Evolutionary conservation across 225 moss, liverwort and hornwort species (phyloP), one percentile per base, ranked within the genome.

Genomic region (Marchantia paleacea): DNA sequence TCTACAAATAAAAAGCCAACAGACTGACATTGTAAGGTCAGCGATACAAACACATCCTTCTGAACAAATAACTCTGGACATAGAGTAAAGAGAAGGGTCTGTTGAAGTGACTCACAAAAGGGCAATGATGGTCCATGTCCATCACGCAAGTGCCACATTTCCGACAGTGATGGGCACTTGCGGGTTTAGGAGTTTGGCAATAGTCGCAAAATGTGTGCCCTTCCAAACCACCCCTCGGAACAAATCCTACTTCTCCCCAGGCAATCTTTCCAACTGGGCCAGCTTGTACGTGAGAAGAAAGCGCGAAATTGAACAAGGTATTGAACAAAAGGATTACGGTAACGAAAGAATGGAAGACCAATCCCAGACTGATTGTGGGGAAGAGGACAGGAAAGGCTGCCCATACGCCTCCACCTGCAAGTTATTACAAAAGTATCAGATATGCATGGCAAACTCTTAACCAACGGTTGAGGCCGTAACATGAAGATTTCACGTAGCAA

Each of bases 41-140:
- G 55, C n/a, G n/a, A n/a, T 55, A 55, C 20, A 58, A 16, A 12
- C 13, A 58, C 13, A 20, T 20, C 7, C 22, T 30, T 29, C 66
- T 24, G 53, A 8, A n/a, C 58, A 60, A 55, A 57, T 48, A 18
- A 6, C 20, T 26, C 28, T 13, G 13, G 15, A 31, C 31, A 48
- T 51, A 52, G 14, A 75, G 16, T 26, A 16, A 0, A 15, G n/a
- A 61, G 25, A 3, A 75, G 52, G 64, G 52, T 63, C 47, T 22
- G 74, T 48, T 39, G 55, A 20, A 69, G 68, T 75, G 74, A 89
- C 91, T 85, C 85, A 96, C 96, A 90, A 96, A 96, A 55, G 96
- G 96, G 78, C 96, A 96, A 83, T 96, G 96, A 84, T 96, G 96
- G 78, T 96, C 96, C 96, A 94, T 96, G 68, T 94, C 96, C 80